Evolutionary conservation across 1,284 basidiomycete species (phyloP).

Genomic region (Cystobasidium slooffiae): DNA sequence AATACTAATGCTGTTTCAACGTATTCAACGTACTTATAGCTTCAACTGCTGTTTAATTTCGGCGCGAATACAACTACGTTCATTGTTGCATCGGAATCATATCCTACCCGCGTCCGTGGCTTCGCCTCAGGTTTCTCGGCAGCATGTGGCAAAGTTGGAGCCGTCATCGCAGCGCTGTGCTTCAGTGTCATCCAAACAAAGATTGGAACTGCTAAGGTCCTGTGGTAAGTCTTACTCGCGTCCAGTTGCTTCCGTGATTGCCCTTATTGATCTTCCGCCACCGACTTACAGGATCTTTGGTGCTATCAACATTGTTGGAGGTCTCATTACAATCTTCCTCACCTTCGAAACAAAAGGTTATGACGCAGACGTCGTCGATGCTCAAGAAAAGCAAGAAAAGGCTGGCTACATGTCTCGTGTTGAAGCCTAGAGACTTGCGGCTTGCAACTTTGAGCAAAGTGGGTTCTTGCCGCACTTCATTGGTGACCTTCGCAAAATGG

Average conservation of each 20-base stretch:
- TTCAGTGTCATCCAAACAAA: conserved; percentile 63
- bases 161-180: conserved; percentile 66
- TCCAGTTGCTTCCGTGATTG: neutral
- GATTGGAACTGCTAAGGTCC: conserved; percentile 43
- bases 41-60: conserved; percentile 23
- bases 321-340: conserved; percentile 71
- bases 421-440: conserved; percentile 8
- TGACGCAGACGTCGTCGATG: conserved; percentile 14
- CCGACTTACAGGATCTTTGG: conserved; percentile 35
- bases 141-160: conserved; percentile 73
- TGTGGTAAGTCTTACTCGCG: conserved; percentile 57
- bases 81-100: conserved; percentile 78
- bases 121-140: conserved; percentile 79
- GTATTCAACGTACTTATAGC: neutral
- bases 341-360: conserved; percentile 73
- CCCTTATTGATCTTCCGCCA: neutral
- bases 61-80: conserved; percentile 77
- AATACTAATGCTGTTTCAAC: neutral
- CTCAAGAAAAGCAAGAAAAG: conserved; percentile 20
- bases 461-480: no score
- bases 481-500: no score
- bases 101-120: conserved; percentile 70
- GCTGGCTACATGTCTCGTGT: neutral
- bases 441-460: no score
- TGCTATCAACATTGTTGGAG: conserved; percentile 64